These are phyloP conservation scores for Clonostachys rhizophaga DNA, from an alignment of 2,329 filamentous ascomycete genomes.

Conservation along the genomic window DNA sequence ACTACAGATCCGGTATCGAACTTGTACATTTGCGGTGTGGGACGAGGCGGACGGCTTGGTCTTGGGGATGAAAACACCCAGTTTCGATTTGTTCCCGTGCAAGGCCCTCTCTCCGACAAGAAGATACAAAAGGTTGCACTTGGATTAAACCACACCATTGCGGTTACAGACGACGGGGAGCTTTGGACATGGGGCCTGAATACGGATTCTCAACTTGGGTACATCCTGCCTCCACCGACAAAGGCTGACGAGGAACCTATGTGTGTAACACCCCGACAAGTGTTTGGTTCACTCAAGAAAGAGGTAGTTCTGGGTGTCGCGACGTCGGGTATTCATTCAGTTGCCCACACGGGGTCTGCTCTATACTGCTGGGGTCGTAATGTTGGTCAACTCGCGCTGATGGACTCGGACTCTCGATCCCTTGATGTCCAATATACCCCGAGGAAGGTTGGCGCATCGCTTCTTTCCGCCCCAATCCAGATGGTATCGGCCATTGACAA, in stretches of 20 bases:
- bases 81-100: constrained; percentile 80
- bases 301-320: constrained; percentile 78
- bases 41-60: constrained; percentile 83
- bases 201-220: constrained; percentile 79
- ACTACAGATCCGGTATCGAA: constrained; percentile 87
- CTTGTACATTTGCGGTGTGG: constrained; percentile 88
- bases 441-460: constrained; percentile 80
- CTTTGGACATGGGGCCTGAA: constrained; percentile 96
- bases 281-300: constrained; percentile 88
- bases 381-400: constrained; percentile 85
- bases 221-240: constrained; percentile 62
- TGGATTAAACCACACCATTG: constrained; percentile 88
- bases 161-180: constrained; percentile 79
- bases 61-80: constrained; percentile 86
- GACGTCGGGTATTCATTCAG: constrained; percentile 87
- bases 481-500: constrained; percentile 86
- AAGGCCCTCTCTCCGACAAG: constrained; percentile 70
- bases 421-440: constrained; percentile 79
- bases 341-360: constrained; percentile 75
- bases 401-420: constrained; percentile 91
- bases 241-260: constrained; percentile 79
- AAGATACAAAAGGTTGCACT: constrained; percentile 75
- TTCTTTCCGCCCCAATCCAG: constrained; percentile 61
- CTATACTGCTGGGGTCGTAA: constrained; percentile 96
- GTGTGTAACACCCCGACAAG: constrained; percentile 76